Base-by-base conservation (phyloP, 164 flowering plant genomes). In the Kalanchoe fedtschenkoi region DNA sequence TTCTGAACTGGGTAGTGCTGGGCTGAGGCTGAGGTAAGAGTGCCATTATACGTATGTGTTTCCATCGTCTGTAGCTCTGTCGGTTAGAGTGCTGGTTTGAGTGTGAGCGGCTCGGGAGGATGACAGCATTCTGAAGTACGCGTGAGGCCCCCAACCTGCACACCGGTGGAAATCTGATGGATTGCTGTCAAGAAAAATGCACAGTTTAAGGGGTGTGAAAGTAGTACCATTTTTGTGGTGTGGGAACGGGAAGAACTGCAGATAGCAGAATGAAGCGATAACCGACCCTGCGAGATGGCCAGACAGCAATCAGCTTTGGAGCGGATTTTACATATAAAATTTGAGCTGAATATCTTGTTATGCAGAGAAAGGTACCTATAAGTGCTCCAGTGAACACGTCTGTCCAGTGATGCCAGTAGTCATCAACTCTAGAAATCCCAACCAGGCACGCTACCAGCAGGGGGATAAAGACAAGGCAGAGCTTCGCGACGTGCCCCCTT, bases 171-270 rank as follows among this genome's bases (percentile, higher is more conserved):
- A 39, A 10, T 39, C 13, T 39, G 15, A 9, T 4, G 43, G 43
- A 2, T 13, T 39, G 8, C 43, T 9, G 15, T 39, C 15, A n/a
- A n/a, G n/a, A n/a, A n/a, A n/a, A 13, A 39, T 39, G 15, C 43
- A 15, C 46, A 42, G 16, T 21, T 13, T 15, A 1, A 15, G n/a
- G 15, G n/a, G 46, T 2, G 17, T 15, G 21, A 44, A 2, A 39
- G 9, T 4, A 17, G 43, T 81, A 89, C 97, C 89, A 46, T 87
- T 78, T 17, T 66, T 63, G 58, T 80, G 62, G 70, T 88, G 81
- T 39, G 95, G 97, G 28, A 82, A 75, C 10, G 97, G 93, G 68
- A 86, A 90, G 77, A 88, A 90, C 75, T 90, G 97, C 63, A 74
- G 68, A 66, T 90, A 90, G 69, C 95, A 88, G 65, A 90, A 73